Base-by-base conservation (phyloP, 2,329 filamentous ascomycete species). In the Fusarium dimerum region DNA sequence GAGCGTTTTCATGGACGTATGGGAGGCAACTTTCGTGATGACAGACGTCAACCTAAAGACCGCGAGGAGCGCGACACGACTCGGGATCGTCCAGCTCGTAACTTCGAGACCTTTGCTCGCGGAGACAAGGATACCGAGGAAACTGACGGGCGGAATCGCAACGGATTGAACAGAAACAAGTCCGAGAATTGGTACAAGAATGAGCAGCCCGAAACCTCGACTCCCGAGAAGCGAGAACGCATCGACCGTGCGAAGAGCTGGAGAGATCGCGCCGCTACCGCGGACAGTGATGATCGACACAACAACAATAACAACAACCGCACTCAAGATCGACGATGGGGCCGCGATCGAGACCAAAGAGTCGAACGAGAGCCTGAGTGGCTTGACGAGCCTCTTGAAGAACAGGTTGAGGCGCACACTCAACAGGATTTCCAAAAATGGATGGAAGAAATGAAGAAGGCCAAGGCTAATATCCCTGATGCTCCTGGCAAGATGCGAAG, bases 381-480 rank as follows among this genome's bases (percentile, higher is more conserved):
- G 93, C 80, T 96, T 71, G 91, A 95, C 66, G 82, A 87, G 52
- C 84, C 85, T 15, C 80, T 80, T 18, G 86, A 88, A 52, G 87
- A 90, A 47, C 84, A 87, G 63, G 76, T 82, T 36, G 84, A 88
- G 63, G 82, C 80, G 6, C 89, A 90, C 63, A 96, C 92, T 1
- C 87, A 90, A 65, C 92, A 95, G 66, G 92, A 97, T 61, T 95
- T 97, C 71, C 88, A 95, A 73, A 90, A 90, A 61, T 97, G 93
- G 85, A 96, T 96, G 80, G 90, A 95, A 63, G 82, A 81, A 58
- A 95, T 95, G 91, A 93, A 89, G 71, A 86, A 85, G 39, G 81
- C 83, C 56, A 83, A 79, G 63, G 73, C 68, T 53, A 69, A 65
- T 42, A 65, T 62, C 8, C 47, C 68, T 44, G 56, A 67, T 61